phyloP scores from a whole-genome alignment of 2,329 filamentous ascomycete species.

The Metarhizium brunneum region DNA sequence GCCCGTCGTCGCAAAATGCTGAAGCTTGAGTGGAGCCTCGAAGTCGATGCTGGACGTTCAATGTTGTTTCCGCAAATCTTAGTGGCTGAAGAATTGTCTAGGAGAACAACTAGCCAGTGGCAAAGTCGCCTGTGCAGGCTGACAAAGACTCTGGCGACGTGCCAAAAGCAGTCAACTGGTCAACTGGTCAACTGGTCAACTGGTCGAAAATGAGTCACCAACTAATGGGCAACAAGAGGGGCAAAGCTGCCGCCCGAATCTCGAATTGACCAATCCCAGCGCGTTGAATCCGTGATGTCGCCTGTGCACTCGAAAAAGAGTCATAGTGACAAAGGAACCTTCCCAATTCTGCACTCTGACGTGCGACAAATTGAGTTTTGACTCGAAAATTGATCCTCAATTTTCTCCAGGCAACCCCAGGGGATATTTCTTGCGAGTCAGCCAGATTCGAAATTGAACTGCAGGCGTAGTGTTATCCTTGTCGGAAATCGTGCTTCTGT shows the following conservation, averaged over 20 bases:
- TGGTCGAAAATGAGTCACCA: conserved; percentile 1
- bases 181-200: background rate
- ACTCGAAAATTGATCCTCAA: background rate
- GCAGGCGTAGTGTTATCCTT: too few relatives aligned
- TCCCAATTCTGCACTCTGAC: background rate
- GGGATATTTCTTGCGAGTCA: background rate
- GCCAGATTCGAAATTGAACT: too few relatives aligned
- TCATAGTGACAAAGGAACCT: background rate
- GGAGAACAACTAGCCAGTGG: background rate
- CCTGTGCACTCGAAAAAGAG: background rate
- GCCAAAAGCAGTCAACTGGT: background rate
- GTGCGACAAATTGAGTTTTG: background rate
- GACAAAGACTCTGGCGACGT: conserved; percentile 2
- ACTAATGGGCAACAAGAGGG: background rate
- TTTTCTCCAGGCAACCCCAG: background rate
- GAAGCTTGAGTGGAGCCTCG: conserved; percentile 1
- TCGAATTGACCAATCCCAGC: conserved; percentile 3
- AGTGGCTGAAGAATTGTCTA: background rate
- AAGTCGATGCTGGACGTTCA: background rate
- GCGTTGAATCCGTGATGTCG: background rate
- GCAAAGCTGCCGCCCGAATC: background rate
- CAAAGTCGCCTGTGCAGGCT: conserved; percentile 3
- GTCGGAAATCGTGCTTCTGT: too few relatives aligned
- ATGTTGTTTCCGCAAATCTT: background rate
- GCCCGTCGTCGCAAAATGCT: background rate